Base-by-base conservation (phyloP, 2,329 filamentous ascomycete species). In the Chrysoporthe austroafricana region DNA sequence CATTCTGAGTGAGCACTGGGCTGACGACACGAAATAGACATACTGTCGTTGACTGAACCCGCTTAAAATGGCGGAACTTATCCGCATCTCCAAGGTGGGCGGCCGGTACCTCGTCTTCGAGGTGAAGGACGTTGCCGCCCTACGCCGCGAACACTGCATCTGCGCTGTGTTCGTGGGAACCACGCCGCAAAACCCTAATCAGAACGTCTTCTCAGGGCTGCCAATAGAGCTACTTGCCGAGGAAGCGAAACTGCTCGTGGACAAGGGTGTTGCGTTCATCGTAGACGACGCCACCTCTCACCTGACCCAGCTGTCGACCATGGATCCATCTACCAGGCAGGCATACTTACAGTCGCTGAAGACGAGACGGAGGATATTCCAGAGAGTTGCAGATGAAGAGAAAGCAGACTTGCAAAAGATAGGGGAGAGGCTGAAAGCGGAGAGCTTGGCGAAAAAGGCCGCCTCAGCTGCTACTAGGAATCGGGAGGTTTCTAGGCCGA, bases 71-170 rank as follows among this genome's bases (percentile, higher is more conserved):
- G 16, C 63, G 39, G 84, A 88, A 73, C 88, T 87, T 13, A 86
- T 97, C 71, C 89, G 93, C 70, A 96, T 98, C 75, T 95, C 92
- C 72, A 85, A 87, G 76, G 88, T 97, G 69, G 89, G 89, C 59
- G 89, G 90, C 73, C 90, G 92, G 72, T 97, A 95, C 81, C 88
- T 97, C 69, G 84, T 99, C 73, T 98, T 97, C 83, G 93, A 97
- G 77, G 88, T 93, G 74, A 88, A 94, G 76, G 88, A 90, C 71
- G 91, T 94, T 69, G 89, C 91, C 73, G 86, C 90, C 77, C 84
- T 97, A 70, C 91, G 96, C 72, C 89, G 92, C 70, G 84, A 88
- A 73, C 87, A 97, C 81, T 90, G 93, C 77, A 93, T 97, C 74
- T 94, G 91, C 75, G 94, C 94, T 71, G 91, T 96, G 43, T 85